Evolutionary conservation across 1,284 basidiomycete species (phyloP), one percentile per base, ranked within the genome.

Genomic region (Marasmius sp.): DNA sequence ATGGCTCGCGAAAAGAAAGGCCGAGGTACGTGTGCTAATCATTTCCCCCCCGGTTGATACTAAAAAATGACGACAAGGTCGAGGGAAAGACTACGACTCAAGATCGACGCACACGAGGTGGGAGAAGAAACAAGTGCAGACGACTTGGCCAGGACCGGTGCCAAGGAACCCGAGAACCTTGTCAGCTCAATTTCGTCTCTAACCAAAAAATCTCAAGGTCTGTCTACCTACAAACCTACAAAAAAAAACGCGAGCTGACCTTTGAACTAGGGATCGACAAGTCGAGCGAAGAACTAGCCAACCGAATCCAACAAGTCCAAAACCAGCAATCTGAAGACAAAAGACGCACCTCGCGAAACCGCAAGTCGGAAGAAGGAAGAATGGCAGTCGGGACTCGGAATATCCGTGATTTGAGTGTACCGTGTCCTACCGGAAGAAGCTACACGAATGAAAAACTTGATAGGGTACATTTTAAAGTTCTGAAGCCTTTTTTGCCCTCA

Each of bases 351-450:
- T 97, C 6, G 88, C 93, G 47, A 98, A 98, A 76, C 86, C 90
- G 49, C 91, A 95, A 71, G 91, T 96, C n/a, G n/a, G n/a, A n/a
- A n/a, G 77, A 94, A 94, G 71, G 96, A 97, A 64, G 94, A 97
- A 71, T 95, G n/a, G 93, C 72, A 95, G 94, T n/a, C n/a, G n/a
- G n/a, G n/a, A n/a, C n/a, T 71, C 87, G 93, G 66, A 95, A 92
- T 70, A 97, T 99, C 68, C 90, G 97, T 62, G 97, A 99, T 70
- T 84, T 99, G 9, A 97, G 97, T 57, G n/a, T n/a, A n/a, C n/a
- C n/a, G n/a, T n/a, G 95, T 98, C 1, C 77, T 99, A 27, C 97
- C 97, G 0, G 95, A 98, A 72, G 97, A 99, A 74, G 97, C 97
- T 98, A 98, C 72, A 91, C 88, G 11, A 87, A 84, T 60, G 89